Evolutionary conservation across 2,329 filamentous ascomycete species (phyloP).

Genomic region (Aspergillus tubingensis): DNA sequence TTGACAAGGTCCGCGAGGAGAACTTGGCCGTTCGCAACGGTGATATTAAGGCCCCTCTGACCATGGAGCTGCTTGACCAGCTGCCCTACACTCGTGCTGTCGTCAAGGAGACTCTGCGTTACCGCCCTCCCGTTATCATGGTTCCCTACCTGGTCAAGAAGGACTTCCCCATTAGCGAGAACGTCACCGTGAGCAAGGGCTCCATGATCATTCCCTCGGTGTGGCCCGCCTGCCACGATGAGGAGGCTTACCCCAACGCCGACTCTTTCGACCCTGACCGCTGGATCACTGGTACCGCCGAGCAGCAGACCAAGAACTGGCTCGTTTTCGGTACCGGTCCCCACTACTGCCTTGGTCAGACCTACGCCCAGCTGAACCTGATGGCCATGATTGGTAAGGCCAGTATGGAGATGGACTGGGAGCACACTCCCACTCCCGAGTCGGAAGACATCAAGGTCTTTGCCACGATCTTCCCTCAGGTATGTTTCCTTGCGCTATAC

Average conservation of each 20-base stretch:
- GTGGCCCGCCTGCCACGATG: slow-evolving; percentile 87
- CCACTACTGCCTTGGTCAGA: slow-evolving; percentile 94
- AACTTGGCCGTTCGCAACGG: slow-evolving; percentile 77
- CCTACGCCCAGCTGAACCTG: slow-evolving; percentile 85
- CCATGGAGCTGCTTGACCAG: slow-evolving; percentile 83
- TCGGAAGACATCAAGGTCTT: slow-evolving; percentile 98
- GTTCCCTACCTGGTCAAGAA: slow-evolving; percentile 95
- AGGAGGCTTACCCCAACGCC: slow-evolving; percentile 86
- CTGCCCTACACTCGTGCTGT: slow-evolving; percentile 90
- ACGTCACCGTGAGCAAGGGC: slow-evolving; percentile 90
- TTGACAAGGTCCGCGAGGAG: slow-evolving; percentile 89
- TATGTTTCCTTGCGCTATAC: slow-evolving; percentile 38
- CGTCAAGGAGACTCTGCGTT: slow-evolving; percentile 86
- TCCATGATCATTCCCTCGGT: slow-evolving; percentile 93
- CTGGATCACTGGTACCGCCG: slow-evolving; percentile 87
- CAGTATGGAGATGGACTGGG: slow-evolving; percentile 83
- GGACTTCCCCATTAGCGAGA: slow-evolving; percentile 82
- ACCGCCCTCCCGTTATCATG: slow-evolving; percentile 95
- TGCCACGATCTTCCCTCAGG: slow-evolving; percentile 96
- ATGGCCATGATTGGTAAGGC: slow-evolving; percentile 90
- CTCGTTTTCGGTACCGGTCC: slow-evolving; percentile 94
- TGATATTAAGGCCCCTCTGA: slow-evolving; percentile 68
- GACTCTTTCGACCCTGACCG: slow-evolving; percentile 88
- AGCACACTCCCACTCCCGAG: slow-evolving; percentile 76
- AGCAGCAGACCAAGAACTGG: slow-evolving; percentile 92